Conservation (phyloP, 129 eudicot genomes). For the Tagetes patula region DNA sequence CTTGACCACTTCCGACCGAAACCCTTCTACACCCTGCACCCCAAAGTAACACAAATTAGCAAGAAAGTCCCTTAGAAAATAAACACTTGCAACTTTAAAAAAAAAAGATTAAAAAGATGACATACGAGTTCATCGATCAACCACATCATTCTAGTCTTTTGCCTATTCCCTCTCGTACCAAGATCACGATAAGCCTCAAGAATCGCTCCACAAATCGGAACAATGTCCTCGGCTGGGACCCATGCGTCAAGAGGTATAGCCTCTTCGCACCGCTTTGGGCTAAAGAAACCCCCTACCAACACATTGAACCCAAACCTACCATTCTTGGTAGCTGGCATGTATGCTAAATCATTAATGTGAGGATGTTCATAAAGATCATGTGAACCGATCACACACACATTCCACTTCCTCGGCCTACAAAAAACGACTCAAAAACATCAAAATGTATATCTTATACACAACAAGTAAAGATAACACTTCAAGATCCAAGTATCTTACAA, state of each 20-base stretch:
- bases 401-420: conserved; percentile 98
- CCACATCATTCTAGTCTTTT: conserved; percentile 99
- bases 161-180: conserved; percentile 86
- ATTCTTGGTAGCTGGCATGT: conserved; percentile 92
- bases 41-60: conserved; percentile 24
- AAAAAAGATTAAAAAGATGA: not conserved
- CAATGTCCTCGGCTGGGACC: conserved; percentile 85
- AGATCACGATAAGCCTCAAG: conserved; percentile 94
- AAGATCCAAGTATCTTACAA: conserved; percentile 51
- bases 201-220: conserved; percentile 67
- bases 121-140: conserved; percentile 89
- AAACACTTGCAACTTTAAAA: not conserved
- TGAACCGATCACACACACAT: conserved; percentile 92
- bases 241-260: conserved; percentile 97
- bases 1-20: conserved; percentile 78
- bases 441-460: not conserved
- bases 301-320: conserved; percentile 85
- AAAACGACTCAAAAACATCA: conserved; percentile 14
- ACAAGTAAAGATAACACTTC: not conserved
- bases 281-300: conserved; percentile 95
- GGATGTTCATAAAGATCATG: conserved; percentile 99
- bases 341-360: conserved; percentile 90
- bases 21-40: conserved; percentile 88
- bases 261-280: conserved; percentile 87
- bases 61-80: conserved; percentile 13